Conservation (phyloP, 768 basidiomycete genomes). For the Coprinopsis cinerea region DNA sequence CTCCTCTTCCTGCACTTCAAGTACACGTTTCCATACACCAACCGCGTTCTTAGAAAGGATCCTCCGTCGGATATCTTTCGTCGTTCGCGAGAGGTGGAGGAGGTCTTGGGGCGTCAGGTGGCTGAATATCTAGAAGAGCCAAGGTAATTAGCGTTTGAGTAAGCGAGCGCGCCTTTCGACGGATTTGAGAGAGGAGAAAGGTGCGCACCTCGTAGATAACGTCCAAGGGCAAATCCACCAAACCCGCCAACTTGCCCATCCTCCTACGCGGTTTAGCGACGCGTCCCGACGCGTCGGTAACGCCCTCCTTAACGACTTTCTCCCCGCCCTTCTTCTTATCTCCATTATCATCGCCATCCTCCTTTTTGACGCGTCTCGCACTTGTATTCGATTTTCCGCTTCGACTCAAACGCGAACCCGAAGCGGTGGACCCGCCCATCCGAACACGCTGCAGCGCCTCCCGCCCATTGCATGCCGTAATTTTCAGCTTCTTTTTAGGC, state of each 20-base stretch:
- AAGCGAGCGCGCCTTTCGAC: not conserved
- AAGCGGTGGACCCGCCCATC: no score
- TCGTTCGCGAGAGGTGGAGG: not conserved
- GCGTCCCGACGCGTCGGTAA: no score
- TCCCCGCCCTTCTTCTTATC: no score
- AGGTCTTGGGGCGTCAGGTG: not conserved
- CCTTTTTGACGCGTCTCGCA: no score
- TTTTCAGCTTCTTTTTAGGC: no score
- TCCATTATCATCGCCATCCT: no score
- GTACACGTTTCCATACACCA: not conserved
- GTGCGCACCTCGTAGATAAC: constrained; percentile 1
- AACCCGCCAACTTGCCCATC: not conserved
- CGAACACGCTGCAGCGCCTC: no score
- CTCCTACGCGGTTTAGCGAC: no score
- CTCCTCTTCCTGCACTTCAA: not conserved
- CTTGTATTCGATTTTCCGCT: no score
- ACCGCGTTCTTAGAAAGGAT: not conserved
- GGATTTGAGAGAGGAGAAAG: not conserved
- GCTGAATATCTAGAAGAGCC: not conserved
- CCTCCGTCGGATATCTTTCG: not conserved
- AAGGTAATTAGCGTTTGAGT: not conserved
- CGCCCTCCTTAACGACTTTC: no score
- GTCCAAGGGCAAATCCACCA: not conserved
- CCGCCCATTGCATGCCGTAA: no score
- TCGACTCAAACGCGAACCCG: no score